Conservation (phyloP, 1,139 yeast genomes). For the Magnusiomyces tetraspermus region DNA sequence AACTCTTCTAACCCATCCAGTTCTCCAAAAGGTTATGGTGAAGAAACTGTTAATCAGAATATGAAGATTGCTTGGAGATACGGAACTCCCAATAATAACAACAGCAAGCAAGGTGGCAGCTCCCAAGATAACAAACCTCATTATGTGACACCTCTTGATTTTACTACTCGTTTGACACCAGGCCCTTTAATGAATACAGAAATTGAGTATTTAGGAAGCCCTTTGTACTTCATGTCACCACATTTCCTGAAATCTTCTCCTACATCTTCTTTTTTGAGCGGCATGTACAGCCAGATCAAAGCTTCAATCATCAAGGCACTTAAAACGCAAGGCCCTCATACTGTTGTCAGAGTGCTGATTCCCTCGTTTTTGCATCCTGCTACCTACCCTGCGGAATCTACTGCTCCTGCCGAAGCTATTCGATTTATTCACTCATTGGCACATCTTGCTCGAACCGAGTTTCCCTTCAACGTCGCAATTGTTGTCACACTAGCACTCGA, state of each 20-base stretch:
- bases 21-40: constrained; percentile 19
- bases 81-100: constrained; percentile 19
- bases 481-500: constrained; percentile 55
- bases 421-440: constrained; percentile 58
- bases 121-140: constrained; percentile 7
- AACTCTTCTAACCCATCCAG: constrained; percentile 4
- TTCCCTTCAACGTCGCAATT: constrained; percentile 41
- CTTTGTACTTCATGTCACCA: constrained; percentile 1
- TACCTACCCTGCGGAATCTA: constrained; percentile 49
- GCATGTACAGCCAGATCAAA: background rate
- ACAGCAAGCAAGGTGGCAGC: background rate
- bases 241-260: background rate
- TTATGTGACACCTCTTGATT: constrained; percentile 37
- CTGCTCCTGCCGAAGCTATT: constrained; percentile 42
- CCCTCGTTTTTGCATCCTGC: constrained; percentile 80
- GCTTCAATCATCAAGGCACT: background rate
- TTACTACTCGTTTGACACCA: constrained; percentile 60
- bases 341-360: constrained; percentile 54
- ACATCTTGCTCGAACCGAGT: constrained; percentile 40
- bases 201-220: constrained; percentile 27
- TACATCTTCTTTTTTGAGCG: constrained; percentile 3
- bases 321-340: constrained; percentile 9
- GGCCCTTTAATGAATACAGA: constrained; percentile 51
- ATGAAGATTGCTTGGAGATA: constrained; percentile 50
- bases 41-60: constrained; percentile 37